Base-by-base conservation (phyloP, 2,329 filamentous ascomycete species). In the Acrodontium crateriforme region DNA sequence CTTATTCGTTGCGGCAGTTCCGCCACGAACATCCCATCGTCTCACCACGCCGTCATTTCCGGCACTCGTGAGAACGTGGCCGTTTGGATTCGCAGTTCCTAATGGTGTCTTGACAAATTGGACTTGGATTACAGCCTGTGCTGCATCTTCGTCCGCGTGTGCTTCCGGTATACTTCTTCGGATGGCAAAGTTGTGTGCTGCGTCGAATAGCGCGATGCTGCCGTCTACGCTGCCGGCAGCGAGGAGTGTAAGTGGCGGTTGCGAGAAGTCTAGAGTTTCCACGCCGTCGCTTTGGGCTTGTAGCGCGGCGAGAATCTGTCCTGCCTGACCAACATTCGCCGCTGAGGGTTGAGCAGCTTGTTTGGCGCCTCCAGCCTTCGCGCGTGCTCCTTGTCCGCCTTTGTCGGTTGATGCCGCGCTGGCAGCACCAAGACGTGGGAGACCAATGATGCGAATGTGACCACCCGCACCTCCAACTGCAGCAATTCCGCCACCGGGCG, bases 31-130 rank as follows among this genome's bases (percentile, higher is more conserved):
- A 56, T 98, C 87, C 89, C 89, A 98, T 35, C 85, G 65, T 46
- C 82, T 67, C 12, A 98, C 72, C 0, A 85, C 83, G 11, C 89
- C 87, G 47, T 98, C 89, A 67, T 94, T 82, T 6, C 89, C 89
- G 41, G 77, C 85, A 38, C 74, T 82, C 2, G 87, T 95, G 29
- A 95, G 61, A 36, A 91, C 49, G 74, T 72, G 87, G 13, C 33
- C 49, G 40, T 57, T 25, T 24, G 44, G 34, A 28, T 45, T 50
- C 16, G 37, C 31, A 10, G 39, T 44, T 4, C 47, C 41, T 52
- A 50, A 36, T 9, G 39, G 35, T 9, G 42, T 59, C 49, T 63
- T 63, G 33, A 92, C 70, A 47, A 93, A 98, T 35, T 94, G 83
- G 4, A 95, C 74, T 57, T 91, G 87, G 36, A 95, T 87, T 12